These are phyloP conservation scores for Cladosporium sp. DNA, from an alignment of 2,329 filamentous ascomycete genomes.

Conservation along the genomic window DNA sequence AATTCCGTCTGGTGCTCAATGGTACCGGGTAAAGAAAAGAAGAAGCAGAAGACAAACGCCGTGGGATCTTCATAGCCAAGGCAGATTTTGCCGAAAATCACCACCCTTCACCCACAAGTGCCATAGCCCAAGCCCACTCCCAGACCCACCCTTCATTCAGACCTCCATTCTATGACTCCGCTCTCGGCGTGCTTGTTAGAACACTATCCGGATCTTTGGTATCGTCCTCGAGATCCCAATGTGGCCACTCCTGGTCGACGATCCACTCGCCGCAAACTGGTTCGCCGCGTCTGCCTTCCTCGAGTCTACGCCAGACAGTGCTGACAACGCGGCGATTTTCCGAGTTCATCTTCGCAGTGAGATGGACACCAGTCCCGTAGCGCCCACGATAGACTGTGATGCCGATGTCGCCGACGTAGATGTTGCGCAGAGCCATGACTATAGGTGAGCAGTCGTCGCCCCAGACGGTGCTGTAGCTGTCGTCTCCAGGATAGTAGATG, in stretches of 20 bases:
- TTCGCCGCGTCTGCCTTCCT: conserved; percentile 24
- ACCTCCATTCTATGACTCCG: conserved; percentile 7
- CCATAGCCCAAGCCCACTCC: conserved; percentile 3
- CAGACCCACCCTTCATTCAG: conserved; percentile 8
- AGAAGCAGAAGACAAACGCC: not conserved
- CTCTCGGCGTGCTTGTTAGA: conserved; percentile 1
- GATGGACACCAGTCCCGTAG: conserved; percentile 30
- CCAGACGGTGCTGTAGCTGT: conserved; percentile 37
- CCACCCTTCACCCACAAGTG: not conserved
- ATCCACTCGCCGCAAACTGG: conserved; percentile 27
- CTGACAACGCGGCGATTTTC: conserved; percentile 22
- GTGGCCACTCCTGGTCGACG: conserved; percentile 29
- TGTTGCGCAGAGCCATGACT: conserved; percentile 34
- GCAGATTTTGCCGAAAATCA: not conserved
- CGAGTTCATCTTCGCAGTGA: conserved; percentile 20
- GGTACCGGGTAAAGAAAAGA: not conserved
- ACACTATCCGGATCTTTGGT: conserved; percentile 3
- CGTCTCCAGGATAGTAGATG: conserved; percentile 37
- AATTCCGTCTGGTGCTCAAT: not conserved
- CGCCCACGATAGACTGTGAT: conserved; percentile 32
- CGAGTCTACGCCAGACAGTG: conserved; percentile 30
- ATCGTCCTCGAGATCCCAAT: conserved; percentile 18
- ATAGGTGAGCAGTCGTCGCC: conserved; percentile 35
- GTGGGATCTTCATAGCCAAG: not conserved
- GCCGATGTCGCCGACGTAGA: conserved; percentile 35